phyloP scores from a whole-genome alignment of 768 basidiomycete species.

The Pilatotrama ljubarskyi region DNA sequence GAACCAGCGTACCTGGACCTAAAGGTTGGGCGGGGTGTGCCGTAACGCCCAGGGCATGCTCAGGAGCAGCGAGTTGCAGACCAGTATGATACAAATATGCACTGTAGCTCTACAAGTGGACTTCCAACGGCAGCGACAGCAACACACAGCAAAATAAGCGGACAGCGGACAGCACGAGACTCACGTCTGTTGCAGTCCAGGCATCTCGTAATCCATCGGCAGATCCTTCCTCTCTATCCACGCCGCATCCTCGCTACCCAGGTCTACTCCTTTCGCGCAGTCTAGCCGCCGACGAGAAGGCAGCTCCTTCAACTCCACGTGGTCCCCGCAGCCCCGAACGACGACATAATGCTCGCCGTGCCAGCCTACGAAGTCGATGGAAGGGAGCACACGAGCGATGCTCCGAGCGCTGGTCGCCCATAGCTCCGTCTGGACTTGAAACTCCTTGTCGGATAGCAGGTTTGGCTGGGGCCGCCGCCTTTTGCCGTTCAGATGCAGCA shows the following conservation, averaged over 20 bases:
- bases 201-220: conserved; percentile 74
- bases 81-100: not conserved
- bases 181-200: conserved; percentile 41
- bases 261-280: conserved; percentile 65
- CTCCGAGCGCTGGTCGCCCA: conserved; percentile 53
- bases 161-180: not conserved
- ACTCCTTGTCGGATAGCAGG: conserved; percentile 60
- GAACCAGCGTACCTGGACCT: too few relatives aligned
- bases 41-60: too few relatives aligned
- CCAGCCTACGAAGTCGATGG: conserved; percentile 71
- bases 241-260: conserved; percentile 59
- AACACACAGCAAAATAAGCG: not conserved
- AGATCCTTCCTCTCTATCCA: conserved; percentile 75
- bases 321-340: conserved; percentile 39
- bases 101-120: not conserved
- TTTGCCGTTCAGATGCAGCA: conserved; percentile 58
- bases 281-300: conserved; percentile 57
- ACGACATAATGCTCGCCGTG: conserved; percentile 72
- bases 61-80: not conserved
- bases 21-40: too few relatives aligned
- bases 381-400: conserved; percentile 50
- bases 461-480: conserved; percentile 56
- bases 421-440: conserved; percentile 53
- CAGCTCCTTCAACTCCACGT: conserved; percentile 57
- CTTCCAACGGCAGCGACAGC: conserved; percentile 1